Percentiles rank a stretch among this genome's conserved stretches.
phyloP scores from a whole-genome alignment of 179 eudicot species.

The Vitellaria paradoxa region DNA sequence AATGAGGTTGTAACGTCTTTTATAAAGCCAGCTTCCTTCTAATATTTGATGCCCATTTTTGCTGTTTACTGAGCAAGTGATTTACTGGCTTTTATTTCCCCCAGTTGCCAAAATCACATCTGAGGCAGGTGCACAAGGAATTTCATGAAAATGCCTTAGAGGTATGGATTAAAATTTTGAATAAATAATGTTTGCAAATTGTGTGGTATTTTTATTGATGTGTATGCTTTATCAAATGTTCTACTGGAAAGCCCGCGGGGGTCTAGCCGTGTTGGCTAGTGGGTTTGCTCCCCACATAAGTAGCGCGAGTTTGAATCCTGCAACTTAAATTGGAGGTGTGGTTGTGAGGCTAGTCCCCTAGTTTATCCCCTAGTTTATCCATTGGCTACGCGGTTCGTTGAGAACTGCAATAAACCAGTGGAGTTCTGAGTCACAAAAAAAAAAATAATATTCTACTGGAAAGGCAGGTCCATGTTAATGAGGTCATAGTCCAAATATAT shows the following conservation, averaged over 20 bases:
- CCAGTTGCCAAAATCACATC: slow-evolving; percentile 82
- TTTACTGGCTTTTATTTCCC: not conserved
- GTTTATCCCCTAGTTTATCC: too few relatives aligned
- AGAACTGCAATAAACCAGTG: too few relatives aligned
- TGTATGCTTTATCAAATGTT: slow-evolving; percentile 3
- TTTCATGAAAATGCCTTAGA: slow-evolving; percentile 68
- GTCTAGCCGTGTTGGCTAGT: too few relatives aligned
- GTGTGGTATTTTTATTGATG: not conserved
- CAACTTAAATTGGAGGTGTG: too few relatives aligned
- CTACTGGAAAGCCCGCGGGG: not conserved
- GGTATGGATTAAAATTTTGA: slow-evolving; percentile 27
- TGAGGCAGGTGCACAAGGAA: slow-evolving; percentile 80
- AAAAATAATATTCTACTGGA: too few relatives aligned
- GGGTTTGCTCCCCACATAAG: too few relatives aligned
- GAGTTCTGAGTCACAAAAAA: too few relatives aligned
- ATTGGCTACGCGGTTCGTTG: too few relatives aligned
- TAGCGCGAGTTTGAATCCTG: too few relatives aligned
- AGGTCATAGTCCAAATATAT: not conserved
- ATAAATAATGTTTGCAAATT: not conserved
- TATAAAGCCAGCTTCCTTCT: not conserved
- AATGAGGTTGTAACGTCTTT: not conserved
- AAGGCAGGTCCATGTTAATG: not conserved
- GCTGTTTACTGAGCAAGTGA: slow-evolving; percentile 9
- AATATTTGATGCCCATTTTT: slow-evolving; percentile 2
- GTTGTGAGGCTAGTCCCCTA: too few relatives aligned